These are phyloP conservation scores for Petrea volubilis DNA, from an alignment of 257 asterid species.

Conservation along the genomic window DNA sequence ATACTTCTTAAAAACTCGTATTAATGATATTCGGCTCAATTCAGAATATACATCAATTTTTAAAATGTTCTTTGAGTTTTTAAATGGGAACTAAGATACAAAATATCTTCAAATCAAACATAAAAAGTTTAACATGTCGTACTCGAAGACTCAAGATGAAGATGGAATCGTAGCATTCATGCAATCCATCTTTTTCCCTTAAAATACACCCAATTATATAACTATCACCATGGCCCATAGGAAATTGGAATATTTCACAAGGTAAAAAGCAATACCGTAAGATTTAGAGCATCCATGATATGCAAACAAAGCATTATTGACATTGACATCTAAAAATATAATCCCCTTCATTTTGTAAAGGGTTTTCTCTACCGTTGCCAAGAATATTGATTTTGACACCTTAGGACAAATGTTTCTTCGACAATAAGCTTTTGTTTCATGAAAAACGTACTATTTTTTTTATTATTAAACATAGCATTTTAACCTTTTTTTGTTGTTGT, in stretches of 20 bases:
- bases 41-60: too few relatives aligned
- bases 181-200: background rate
- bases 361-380: background rate
- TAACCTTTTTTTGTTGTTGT: too few relatives aligned
- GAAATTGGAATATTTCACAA: background rate
- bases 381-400: background rate
- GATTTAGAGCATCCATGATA: background rate
- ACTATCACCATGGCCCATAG: too few relatives aligned
- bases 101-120: too few relatives aligned
- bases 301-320: background rate
- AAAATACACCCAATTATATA: background rate
- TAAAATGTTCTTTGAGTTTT: too few relatives aligned
- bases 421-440: background rate
- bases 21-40: too few relatives aligned
- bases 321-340: background rate
- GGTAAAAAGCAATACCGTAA: background rate
- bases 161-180: too few relatives aligned
- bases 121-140: too few relatives aligned
- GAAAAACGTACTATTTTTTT: background rate
- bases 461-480: too few relatives aligned
- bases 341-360: background rate
- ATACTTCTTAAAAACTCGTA: too few relatives aligned
- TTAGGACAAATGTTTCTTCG: background rate
- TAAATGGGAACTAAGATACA: too few relatives aligned
- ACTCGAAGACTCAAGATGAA: too few relatives aligned